Percentiles rank a stretch among this genome's conserved stretches.
These are phyloP conservation scores for Vaccinium darrowii DNA, from an alignment of 148 eudicot species.

Conservation along the genomic window DNA sequence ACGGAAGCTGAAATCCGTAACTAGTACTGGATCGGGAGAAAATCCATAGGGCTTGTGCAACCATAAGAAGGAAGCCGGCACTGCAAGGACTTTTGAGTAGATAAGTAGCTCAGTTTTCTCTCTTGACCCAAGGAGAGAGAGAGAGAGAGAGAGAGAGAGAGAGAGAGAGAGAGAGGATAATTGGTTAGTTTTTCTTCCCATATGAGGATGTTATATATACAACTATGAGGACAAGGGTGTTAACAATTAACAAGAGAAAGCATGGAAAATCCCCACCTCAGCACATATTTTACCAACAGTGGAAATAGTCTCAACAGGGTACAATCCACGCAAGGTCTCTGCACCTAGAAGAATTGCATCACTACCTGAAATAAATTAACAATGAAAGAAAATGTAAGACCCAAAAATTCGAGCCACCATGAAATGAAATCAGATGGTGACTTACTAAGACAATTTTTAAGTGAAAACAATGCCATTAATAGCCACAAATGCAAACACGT, in stretches of 20 bases:
- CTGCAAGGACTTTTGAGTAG: background rate
- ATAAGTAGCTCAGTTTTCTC: background rate
- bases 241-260: background rate
- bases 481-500: background rate
- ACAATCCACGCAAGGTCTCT: constrained; percentile 85
- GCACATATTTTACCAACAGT: constrained; percentile 86
- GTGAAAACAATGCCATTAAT: background rate
- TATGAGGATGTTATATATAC: background rate
- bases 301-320: constrained; percentile 87
- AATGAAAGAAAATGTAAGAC: background rate
- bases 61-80: background rate
- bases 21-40: no score
- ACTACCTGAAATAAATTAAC: constrained; percentile 54
- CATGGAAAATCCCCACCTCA: constrained; percentile 50
- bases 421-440: background rate
- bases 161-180: background rate
- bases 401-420: background rate
- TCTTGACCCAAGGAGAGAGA: background rate
- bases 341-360: constrained; percentile 99
- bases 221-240: background rate
- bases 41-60: background rate
- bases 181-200: background rate
- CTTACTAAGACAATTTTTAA: background rate
- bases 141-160: no score
- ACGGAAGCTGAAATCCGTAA: background rate